Conservation (phyloP, 1,284 basidiomycete genomes). For the Ceratobasidium papillatum region DNA sequence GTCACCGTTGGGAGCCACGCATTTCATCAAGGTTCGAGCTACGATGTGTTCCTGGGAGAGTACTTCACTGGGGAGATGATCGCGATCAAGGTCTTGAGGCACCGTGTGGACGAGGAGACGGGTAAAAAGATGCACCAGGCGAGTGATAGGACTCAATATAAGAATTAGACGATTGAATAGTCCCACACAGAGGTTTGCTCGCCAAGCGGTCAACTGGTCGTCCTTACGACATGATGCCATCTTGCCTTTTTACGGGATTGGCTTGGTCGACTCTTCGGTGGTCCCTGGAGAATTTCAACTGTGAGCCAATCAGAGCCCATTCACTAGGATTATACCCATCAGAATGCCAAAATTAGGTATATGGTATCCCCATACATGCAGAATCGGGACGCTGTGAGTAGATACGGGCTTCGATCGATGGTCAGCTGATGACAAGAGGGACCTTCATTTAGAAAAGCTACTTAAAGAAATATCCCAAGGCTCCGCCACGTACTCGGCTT, state of each 20-base stretch:
- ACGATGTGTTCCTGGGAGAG: constrained; percentile 29
- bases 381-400: constrained; percentile 20
- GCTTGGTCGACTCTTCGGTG: background rate
- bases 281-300: constrained; percentile 13
- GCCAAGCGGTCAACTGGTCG: constrained; percentile 28
- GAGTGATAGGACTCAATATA: background rate
- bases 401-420: background rate
- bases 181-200: constrained; percentile 26
- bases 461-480: background rate
- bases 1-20: constrained; percentile 7
- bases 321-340: background rate
- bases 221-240: constrained; percentile 35
- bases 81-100: constrained; percentile 27
- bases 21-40: constrained; percentile 12
- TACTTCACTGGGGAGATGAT: constrained; percentile 34
- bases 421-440: background rate
- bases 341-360: background rate
- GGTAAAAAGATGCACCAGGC: constrained; percentile 6
- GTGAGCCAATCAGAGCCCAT: background rate
- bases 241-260: constrained; percentile 33
- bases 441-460: background rate
- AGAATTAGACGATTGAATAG: background rate
- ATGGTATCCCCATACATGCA: constrained; percentile 21
- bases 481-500: background rate
- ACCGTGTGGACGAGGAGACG: constrained; percentile 6